Evolutionary conservation across 768 basidiomycete species (phyloP).

Genomic region (Gloeostereum incarnatum): DNA sequence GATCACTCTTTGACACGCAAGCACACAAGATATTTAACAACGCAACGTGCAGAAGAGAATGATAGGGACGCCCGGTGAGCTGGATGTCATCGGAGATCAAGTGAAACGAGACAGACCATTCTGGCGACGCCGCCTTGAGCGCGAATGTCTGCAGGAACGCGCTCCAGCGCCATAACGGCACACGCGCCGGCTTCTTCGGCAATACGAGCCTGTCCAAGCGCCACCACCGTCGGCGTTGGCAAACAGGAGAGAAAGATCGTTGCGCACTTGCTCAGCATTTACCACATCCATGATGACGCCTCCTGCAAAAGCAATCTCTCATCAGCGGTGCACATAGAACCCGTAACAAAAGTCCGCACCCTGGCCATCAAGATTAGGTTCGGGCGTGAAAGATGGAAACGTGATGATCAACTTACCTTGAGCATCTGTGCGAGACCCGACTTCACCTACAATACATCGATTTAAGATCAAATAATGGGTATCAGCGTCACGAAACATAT

Average conservation of each 20-base stretch:
- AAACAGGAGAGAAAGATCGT: neutral
- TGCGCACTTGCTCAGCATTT: slow-evolving; percentile 43
- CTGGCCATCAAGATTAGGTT: neutral
- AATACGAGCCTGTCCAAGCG: slow-evolving; percentile 79
- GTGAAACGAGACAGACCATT: slow-evolving; percentile 54
- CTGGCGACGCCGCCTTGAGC: slow-evolving; percentile 88
- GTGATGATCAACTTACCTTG: slow-evolving; percentile 31
- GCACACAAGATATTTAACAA: neutral
- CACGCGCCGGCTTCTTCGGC: slow-evolving; percentile 97
- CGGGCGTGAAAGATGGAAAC: slow-evolving; percentile 1
- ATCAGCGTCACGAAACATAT: neutral
- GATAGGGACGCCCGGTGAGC: neutral
- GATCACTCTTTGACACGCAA: slow-evolving; percentile 54
- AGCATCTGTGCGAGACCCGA: slow-evolving; percentile 75
- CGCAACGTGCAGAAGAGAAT: neutral
- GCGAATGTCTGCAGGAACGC: slow-evolving; percentile 94
- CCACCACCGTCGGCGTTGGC: no score
- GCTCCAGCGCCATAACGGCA: slow-evolving; percentile 95
- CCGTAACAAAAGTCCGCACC: slow-evolving; percentile 1
- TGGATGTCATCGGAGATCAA: neutral
- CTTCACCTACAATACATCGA: slow-evolving; percentile 37
- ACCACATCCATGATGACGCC: slow-evolving; percentile 73
- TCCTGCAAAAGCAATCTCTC: slow-evolving; percentile 25
- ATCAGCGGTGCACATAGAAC: no score
- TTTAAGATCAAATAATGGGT: neutral